A percentile compares a stretch with the other conserved stretches of the same genome.
These are phyloP conservation scores for Coleophoma cylindrospora DNA, from an alignment of 2,329 filamentous ascomycete genomes.

Conservation along the genomic window DNA sequence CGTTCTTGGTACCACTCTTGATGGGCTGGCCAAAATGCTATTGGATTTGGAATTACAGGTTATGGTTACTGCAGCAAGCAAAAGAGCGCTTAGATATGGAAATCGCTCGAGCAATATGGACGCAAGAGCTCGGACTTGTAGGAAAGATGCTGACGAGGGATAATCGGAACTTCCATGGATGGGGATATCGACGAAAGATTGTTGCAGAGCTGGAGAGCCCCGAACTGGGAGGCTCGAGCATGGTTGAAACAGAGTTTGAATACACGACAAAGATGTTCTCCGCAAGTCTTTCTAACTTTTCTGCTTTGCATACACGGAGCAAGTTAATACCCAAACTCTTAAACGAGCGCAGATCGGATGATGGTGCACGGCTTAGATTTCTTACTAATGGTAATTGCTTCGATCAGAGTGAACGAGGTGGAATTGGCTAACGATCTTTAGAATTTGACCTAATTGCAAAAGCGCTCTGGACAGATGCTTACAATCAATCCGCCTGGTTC, in stretches of 20 bases:
- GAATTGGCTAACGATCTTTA: conserved; percentile 22
- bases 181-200: conserved; percentile 82
- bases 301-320: conserved; percentile 89
- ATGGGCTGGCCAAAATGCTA: conserved; percentile 93
- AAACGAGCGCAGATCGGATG: conserved; percentile 61
- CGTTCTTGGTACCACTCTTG: conserved; percentile 79
- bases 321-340: conserved; percentile 76
- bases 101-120: conserved; percentile 66
- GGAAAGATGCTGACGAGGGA: conserved; percentile 86
- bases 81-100: conserved; percentile 54
- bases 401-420: neutral
- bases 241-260: conserved; percentile 76
- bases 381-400: conserved; percentile 57
- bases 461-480: conserved; percentile 60
- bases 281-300: conserved; percentile 88
- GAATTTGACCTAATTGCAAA: conserved; percentile 74
- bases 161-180: conserved; percentile 91
- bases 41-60: conserved; percentile 97
- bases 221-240: conserved; percentile 47
- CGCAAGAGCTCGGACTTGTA: conserved; percentile 75
- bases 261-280: conserved; percentile 90
- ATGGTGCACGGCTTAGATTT: conserved; percentile 58
- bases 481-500: conserved; percentile 93
- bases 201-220: conserved; percentile 68
- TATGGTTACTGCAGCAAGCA: conserved; percentile 75